phyloP scores from a whole-genome alignment of 495 filamentous ascomycete species.

The Penicillium bovifimosum region DNA sequence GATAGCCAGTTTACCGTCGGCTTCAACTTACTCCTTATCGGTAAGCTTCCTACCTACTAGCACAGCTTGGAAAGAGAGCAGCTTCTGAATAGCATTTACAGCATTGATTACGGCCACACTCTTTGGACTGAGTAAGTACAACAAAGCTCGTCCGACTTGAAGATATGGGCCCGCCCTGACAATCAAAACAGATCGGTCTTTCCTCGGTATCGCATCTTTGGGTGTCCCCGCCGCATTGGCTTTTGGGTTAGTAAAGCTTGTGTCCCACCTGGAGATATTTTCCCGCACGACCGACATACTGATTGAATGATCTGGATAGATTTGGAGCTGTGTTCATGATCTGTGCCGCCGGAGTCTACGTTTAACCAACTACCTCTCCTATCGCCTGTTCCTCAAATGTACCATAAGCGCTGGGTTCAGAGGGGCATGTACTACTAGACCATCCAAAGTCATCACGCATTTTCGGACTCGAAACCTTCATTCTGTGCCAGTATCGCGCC shows the following conservation, averaged over 20 bases:
- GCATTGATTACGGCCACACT: conserved; percentile 60
- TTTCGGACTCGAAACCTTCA: conserved; percentile 7
- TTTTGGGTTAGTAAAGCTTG: conserved; percentile 65
- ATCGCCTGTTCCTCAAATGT: conserved; percentile 27
- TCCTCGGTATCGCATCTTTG: conserved; percentile 67
- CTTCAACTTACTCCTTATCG: conserved; percentile 67
- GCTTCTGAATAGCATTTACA: conserved; percentile 25
- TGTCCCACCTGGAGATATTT: neutral
- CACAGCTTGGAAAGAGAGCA: neutral
- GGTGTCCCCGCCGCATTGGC: conserved; percentile 83
- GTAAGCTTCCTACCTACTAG: conserved; percentile 33
- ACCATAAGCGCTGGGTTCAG: conserved; percentile 34
- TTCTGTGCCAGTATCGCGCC: conserved; percentile 6
- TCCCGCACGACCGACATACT: neutral
- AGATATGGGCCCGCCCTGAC: conserved; percentile 6
- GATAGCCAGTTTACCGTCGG: conserved; percentile 77
- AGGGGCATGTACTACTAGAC: conserved; percentile 36
- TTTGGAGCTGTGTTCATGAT: conserved; percentile 97
- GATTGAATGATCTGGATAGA: conserved; percentile 39
- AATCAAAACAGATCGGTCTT: conserved; percentile 66
- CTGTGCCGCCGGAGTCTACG: conserved; percentile 97
- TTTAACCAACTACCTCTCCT: conserved; percentile 55
- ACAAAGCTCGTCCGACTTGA: no score
- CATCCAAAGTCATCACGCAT: conserved; percentile 23
- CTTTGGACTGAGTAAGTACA: conserved; percentile 74